These are phyloP conservation scores for Pseudocercospora pini-densiflorae DNA, from an alignment of 2,329 filamentous ascomycete genomes.

Conservation along the genomic window DNA sequence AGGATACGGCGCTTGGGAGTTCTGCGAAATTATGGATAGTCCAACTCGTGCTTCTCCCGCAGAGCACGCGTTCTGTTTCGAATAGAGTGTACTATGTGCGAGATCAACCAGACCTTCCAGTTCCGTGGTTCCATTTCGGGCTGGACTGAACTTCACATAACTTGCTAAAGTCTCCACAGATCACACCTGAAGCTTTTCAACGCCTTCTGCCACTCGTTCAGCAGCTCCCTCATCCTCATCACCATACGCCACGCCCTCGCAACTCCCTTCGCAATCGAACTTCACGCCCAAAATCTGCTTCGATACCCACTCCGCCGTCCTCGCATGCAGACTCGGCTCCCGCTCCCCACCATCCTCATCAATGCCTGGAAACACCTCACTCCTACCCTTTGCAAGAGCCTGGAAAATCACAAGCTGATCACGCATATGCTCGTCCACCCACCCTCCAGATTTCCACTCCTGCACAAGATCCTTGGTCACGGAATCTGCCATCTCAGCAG, in stretches of 20 bases:
- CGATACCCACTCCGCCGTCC: constrained; percentile 53
- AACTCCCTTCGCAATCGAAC: constrained; percentile 44
- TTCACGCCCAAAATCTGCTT: constrained; percentile 43
- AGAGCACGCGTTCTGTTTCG: neutral
- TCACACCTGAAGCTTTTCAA: neutral
- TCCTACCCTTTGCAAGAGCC: constrained; percentile 54
- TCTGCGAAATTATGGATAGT: neutral
- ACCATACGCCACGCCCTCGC: constrained; percentile 43
- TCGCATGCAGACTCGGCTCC: constrained; percentile 49
- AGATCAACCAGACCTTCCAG: neutral
- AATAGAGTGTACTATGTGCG: neutral
- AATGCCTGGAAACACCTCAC: constrained; percentile 35
- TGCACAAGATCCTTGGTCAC: constrained; percentile 51
- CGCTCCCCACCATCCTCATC: constrained; percentile 28
- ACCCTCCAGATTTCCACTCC: constrained; percentile 54
- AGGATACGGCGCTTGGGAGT: constrained; percentile 3
- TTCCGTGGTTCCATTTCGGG: neutral
- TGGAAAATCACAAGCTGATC: constrained; percentile 66
- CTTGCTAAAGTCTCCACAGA: neutral
- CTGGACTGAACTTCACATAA: neutral
- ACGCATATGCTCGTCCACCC: constrained; percentile 59
- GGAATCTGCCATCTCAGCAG: constrained; percentile 44
- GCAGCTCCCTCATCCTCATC: neutral
- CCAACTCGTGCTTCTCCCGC: neutral
- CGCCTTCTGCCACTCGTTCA: neutral